Evolutionary conservation across 495 filamentous ascomycete genomes (phyloP), one percentile per base, ranked within the genome.

Genomic region (Podospora comata): DNA sequence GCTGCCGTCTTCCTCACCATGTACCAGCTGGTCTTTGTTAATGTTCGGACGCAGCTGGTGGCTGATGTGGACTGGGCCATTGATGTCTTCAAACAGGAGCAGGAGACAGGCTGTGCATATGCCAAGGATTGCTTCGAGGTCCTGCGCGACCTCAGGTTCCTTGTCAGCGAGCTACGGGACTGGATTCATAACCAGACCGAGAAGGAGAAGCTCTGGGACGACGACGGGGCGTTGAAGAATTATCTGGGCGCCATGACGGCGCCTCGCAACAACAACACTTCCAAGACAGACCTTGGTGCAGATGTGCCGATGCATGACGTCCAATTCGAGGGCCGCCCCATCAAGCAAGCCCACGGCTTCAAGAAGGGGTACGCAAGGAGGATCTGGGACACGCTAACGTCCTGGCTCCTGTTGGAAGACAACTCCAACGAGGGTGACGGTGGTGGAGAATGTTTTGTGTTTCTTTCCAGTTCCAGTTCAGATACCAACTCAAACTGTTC

Each of bases 1-100:
- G 80, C 80, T 7, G 80, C 78, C 62, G 70, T 81, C 57, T 72
- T 81, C 54, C 75, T 83, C 18, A 68, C 76, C 48, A 75, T 83
- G 70, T 71, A 78, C 53, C 74, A 77, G 59, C 75, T 81, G 28
- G 57, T 76, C 11, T 76, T 72, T 57, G 62, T 73, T 19, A 75
- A 76, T 56, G 60, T 75, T 54, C 66, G 69, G n/a, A 68, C 73
- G 5, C 65, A 62, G 5, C 73, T 77, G 34, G 53, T 60, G n/a
- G 67, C 64, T 30, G 69, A 71, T 23, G 70, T 80, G 53, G 68
- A 61, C 7, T 77, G 74, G 65, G 76, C 78, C 26, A 70, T 69
- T 27, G 59, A 71, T 18, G 67, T 77, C 11, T 78, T 79, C 48
- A 67, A 75, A 18, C 27, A 16, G 4, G 77, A 78, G 54, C 72